Evolutionary conservation across 441 rosid species (phyloP).

Genomic region (Oxalis stricta): DNA sequence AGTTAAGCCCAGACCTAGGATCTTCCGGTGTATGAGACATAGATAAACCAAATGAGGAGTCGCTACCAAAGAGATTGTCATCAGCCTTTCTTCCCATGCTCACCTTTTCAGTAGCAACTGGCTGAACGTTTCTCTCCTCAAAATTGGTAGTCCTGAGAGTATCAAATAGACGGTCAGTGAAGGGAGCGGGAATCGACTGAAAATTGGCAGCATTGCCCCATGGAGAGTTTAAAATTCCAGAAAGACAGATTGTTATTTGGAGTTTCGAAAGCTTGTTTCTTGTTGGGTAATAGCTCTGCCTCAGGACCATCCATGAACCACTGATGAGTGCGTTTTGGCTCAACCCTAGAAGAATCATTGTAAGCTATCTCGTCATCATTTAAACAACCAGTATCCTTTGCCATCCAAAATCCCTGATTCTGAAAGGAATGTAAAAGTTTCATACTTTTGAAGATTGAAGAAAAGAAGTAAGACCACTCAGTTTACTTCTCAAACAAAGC

Average conservation of each 20-base stretch:
- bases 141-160: conserved; percentile 23
- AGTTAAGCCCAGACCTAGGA: conserved; percentile 31
- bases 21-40: conserved; percentile 37
- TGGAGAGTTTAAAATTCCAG: conserved; percentile 26
- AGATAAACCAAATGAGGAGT: conserved; percentile 42
- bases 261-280: conserved; percentile 43
- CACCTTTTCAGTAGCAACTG: conserved; percentile 24
- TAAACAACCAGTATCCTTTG: conserved; percentile 23
- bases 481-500: background rate
- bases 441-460: background rate
- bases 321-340: conserved; percentile 46
- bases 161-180: conserved; percentile 30
- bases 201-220: conserved; percentile 42
- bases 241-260: conserved; percentile 22
- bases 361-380: conserved; percentile 33
- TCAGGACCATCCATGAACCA: conserved; percentile 48
- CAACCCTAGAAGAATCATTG: conserved; percentile 35
- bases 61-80: conserved; percentile 26
- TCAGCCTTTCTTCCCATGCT: conserved; percentile 26
- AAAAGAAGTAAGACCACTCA: background rate
- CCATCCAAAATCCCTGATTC: conserved; percentile 50
- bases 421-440: conserved; percentile 24
- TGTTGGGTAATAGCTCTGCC: conserved; percentile 33
- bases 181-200: conserved; percentile 31
- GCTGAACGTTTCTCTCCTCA: conserved; percentile 24